Evolutionary conservation across 2,329 filamentous ascomycete species (phyloP), one percentile per base, ranked within the genome.

Genomic region (Monilinia fructigena): DNA sequence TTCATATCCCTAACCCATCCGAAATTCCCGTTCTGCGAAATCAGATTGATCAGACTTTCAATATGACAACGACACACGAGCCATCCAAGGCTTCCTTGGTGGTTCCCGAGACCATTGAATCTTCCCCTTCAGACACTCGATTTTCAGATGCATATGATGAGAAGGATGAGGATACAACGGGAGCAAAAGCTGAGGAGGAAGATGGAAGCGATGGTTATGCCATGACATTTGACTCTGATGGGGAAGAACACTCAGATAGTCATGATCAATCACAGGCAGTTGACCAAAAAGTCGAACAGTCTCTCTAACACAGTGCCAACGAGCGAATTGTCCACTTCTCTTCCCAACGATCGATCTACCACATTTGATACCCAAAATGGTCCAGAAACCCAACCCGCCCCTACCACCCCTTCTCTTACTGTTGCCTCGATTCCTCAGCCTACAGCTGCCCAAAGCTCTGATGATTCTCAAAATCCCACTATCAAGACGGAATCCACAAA

Each of bases 31-130:
- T 91, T 65, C 81, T 91, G 74, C 83, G 87, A 75, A 87, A 88
- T 75, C 87, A 90, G 79, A 91, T 86, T 84, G 88, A 91, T 78
- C 86, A 87, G 65, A 80, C 84, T 72, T 89, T 90, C 81, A 88
- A 89, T 78, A 86, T 89, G 76, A 86, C 86, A 66, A 82, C 86
- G 64, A 83, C 82, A 69, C 85, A 86, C 76, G 63, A 68, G 65
- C 67, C 71, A 59, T 35, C 66, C 10, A 61, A 59, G 28, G 23
- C 59, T 47, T 60, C 68, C 47, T 40, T 67, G 20, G 31, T 50
- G 58, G 31, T 50, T 50, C 58, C 58, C 18, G 47, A 61, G n/a
- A 40, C 63, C n/a, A 63, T 63, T 26, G 70, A 70, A 20, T 70
- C 72, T 60, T 67, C 71, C 23, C 72, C 70, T 56, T 68, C 70